Evolutionary conservation across 257 asterid genomes (phyloP).

Genomic region (Leptodermis oblonga): DNA sequence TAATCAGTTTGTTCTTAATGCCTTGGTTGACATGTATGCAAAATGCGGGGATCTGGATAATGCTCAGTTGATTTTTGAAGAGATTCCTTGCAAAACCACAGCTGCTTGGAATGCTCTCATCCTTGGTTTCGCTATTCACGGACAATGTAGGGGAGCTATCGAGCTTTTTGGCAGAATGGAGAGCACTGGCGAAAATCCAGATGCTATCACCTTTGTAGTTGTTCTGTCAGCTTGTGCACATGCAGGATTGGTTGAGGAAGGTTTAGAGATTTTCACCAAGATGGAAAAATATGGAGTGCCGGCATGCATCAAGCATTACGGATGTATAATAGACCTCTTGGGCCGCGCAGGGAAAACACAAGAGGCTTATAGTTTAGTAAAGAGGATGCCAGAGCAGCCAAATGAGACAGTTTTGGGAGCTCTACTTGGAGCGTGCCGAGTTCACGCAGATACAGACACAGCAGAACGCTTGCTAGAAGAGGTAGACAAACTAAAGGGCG

Average conservation of each 20-base stretch:
- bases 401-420: slow-evolving; percentile 66
- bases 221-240: slow-evolving; percentile 78
- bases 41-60: slow-evolving; percentile 71
- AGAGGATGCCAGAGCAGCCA: slow-evolving; percentile 55
- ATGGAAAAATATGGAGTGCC: slow-evolving; percentile 50
- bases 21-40: slow-evolving; percentile 79
- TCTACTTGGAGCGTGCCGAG: slow-evolving; percentile 67
- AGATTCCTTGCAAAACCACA: slow-evolving; percentile 24
- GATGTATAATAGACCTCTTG: slow-evolving; percentile 68
- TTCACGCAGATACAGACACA: slow-evolving; percentile 43
- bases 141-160: slow-evolving; percentile 54
- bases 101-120: slow-evolving; percentile 70
- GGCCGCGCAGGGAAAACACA: slow-evolving; percentile 71
- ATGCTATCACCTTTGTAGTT: slow-evolving; percentile 56
- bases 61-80: slow-evolving; percentile 54
- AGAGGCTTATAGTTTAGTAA: slow-evolving; percentile 53
- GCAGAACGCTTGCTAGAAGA: slow-evolving; percentile 41
- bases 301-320: slow-evolving; percentile 64
- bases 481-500: slow-evolving; percentile 24
- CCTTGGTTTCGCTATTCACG: slow-evolving; percentile 57
- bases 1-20: slow-evolving; percentile 61
- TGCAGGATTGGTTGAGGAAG: slow-evolving; percentile 72
- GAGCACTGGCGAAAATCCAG: slow-evolving; percentile 39
- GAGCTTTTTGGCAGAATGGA: slow-evolving; percentile 49
- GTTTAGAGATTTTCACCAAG: slow-evolving; percentile 50